Evolutionary conservation across 192 early-diverging fungal species (phyloP).

Genomic region (Pilaira anomala): DNA sequence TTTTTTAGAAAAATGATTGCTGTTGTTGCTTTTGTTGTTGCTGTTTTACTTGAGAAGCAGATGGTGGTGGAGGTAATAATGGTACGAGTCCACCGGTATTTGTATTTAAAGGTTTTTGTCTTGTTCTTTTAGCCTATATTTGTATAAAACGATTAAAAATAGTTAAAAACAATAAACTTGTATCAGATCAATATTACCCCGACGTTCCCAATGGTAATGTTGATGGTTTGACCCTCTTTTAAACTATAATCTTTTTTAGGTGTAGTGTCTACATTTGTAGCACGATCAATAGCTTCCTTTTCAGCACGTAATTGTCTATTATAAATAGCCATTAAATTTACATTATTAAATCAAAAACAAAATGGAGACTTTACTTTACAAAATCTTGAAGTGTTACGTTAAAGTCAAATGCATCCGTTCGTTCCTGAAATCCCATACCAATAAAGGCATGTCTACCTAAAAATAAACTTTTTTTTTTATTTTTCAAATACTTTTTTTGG

Average conservation of each 20-base stretch:
- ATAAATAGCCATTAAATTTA: not conserved
- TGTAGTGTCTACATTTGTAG: conserved; percentile 30
- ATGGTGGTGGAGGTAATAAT: conserved; percentile 38
- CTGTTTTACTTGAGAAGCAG: conserved; percentile 38
- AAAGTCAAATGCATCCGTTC: conserved; percentile 83
- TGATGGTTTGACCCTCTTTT: conserved; percentile 80
- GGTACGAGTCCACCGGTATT: conserved; percentile 25
- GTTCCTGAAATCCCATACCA: conserved; percentile 82
- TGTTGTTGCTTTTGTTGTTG: conserved; percentile 28
- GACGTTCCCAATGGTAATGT: conserved; percentile 65
- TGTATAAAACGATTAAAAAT: not conserved
- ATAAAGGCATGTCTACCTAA: conserved; percentile 76
- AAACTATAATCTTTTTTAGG: conserved; percentile 74
- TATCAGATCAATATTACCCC: conserved; percentile 19
- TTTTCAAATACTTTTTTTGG: not conserved
- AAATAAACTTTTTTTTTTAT: not conserved
- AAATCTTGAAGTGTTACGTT: conserved; percentile 88
- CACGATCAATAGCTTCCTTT: conserved; percentile 35
- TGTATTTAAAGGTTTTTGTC: conserved; percentile 14
- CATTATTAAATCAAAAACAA: not conserved
- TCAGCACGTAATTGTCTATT: conserved; percentile 51
- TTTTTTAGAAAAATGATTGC: conserved; percentile 6
- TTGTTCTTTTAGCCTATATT: conserved; percentile 16
- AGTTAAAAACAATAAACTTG: not conserved
- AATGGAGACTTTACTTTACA: conserved; percentile 48